Percentiles rank a stretch among this genome's conserved stretches.
Conservation (phyloP, 2,329 filamentous ascomycete species). For the Ramularia endophylla region DNA sequence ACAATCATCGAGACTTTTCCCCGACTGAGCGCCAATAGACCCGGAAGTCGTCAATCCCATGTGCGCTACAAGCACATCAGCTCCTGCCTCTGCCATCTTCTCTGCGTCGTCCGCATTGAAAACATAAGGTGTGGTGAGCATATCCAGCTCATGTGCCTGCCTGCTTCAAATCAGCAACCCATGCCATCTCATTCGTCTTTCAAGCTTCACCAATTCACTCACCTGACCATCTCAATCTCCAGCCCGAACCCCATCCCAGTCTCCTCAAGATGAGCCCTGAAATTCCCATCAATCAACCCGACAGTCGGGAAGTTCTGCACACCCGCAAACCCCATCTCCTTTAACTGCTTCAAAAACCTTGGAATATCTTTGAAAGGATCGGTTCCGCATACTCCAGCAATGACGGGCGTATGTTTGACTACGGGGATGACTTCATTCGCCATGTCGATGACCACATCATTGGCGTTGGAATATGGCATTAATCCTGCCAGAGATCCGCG, state of each 20-base stretch:
- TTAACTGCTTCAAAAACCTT: constrained; percentile 54
- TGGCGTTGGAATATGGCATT: constrained; percentile 67
- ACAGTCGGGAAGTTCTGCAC: constrained; percentile 72
- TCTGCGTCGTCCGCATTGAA: constrained; percentile 58
- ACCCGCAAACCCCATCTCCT: constrained; percentile 54
- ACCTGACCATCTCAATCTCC: constrained; percentile 61
- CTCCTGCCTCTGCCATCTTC: constrained; percentile 58
- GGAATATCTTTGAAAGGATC: constrained; percentile 62
- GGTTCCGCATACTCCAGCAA: constrained; percentile 65
- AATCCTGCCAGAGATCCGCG: constrained; percentile 62
- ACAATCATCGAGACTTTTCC: constrained; percentile 59
- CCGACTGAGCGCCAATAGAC: constrained; percentile 57
- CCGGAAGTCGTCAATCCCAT: constrained; percentile 61
- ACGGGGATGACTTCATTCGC: constrained; percentile 61
- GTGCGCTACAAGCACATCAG: constrained; percentile 62
- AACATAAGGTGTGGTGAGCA: constrained; percentile 65
- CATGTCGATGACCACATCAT: constrained; percentile 65
- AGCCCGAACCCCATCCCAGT: constrained; percentile 63
- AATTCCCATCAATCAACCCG: constrained; percentile 62
- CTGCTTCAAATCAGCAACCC: too few relatives aligned
- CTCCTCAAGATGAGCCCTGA: constrained; percentile 63
- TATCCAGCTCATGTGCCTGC: constrained; percentile 52
- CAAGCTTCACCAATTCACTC: too few relatives aligned
- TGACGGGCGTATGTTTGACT: constrained; percentile 57
- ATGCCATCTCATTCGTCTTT: too few relatives aligned